Base-by-base conservation (phyloP, 1,284 basidiomycete genomes). In the Ganoderma sinense region DNA sequence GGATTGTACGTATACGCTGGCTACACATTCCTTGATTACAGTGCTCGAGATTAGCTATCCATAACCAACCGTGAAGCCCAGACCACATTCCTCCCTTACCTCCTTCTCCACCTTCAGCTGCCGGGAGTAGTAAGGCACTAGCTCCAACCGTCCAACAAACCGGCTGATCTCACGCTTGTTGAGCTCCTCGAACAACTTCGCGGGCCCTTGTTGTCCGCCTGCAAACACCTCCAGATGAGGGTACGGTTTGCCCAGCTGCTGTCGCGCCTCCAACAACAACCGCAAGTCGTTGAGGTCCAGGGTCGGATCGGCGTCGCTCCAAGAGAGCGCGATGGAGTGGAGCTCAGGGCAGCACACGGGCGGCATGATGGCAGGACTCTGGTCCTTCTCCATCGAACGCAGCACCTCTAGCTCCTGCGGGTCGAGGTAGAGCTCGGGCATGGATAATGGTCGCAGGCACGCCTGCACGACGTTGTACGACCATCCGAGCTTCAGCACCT, bases 401-500 rank as follows among this genome's bases (percentile, higher is more conserved):
- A 68, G 65, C 58, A 23, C 40, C 33, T 62, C 70, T 45, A 77
- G 14, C 60, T 78, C 71, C 4, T 78, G 72, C 8, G 4, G 58
- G 4, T 64, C 64, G 16, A 81, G 14, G 29, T 41, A 31, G 7
- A 65, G 36, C 29, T 75, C 69, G 62, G 78, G 80, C 68, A 81
- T 72, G 71, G 82, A 84, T 53, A 80, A 39, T 11, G 59, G 59
- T 18, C 39, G 59, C 33, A 61, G 39, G n/a, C 41, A 13, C 14
- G 59, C 39, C 51, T 79, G 78, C 67, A 87, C 75, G 62, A 80
- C 78, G 36, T 84, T 83, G n/a, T 61, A 61, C 39, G 36, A 23
- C 33, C 33, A 41, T 3, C 59, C 59, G 29, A 89, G 71, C 36
- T 87, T 85, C 41, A 89, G 79, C 75, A 86, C 87, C 62, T 76